phyloP scores from a whole-genome alignment of 345 rosid genomes.

The Gossypium mustelinum region DNA sequence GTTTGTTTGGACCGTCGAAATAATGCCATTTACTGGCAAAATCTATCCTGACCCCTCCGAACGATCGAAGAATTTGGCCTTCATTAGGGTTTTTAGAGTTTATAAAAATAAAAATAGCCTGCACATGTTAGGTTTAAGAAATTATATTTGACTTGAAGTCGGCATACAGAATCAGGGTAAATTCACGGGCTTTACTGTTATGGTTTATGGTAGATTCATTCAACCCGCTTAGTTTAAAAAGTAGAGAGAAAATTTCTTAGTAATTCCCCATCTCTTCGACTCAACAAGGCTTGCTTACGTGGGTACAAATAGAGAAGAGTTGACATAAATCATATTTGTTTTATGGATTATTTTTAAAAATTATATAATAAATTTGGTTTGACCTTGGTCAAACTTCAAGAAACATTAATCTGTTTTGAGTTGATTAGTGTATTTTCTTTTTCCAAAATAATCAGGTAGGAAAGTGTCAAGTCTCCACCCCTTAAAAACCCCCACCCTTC shows the following conservation, averaged over 20 bases:
- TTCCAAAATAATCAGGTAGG: neutral
- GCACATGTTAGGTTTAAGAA: no score
- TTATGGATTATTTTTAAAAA: neutral
- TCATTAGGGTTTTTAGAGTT: no score
- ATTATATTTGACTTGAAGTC: neutral
- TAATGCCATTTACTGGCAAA: neutral
- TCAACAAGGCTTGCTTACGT: no score
- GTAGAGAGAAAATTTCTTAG: neutral
- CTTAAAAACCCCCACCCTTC: neutral
- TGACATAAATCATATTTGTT: neutral
- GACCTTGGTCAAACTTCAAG: neutral
- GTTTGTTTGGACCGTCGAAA: neutral
- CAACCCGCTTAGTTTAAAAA: neutral
- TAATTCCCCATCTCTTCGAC: neutral
- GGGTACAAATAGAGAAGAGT: no score
- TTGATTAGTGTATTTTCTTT: neutral
- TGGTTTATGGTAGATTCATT: neutral
- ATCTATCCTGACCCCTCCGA: neutral
- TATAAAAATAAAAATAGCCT: no score
- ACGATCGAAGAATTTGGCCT: neutral
- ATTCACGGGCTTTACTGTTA: neutral
- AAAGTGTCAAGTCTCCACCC: neutral
- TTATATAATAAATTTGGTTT: neutral
- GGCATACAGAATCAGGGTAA: neutral
- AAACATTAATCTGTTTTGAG: neutral